Base-by-base conservation (phyloP, 495 filamentous ascomycete genomes). In the Penicillium silybi region DNA sequence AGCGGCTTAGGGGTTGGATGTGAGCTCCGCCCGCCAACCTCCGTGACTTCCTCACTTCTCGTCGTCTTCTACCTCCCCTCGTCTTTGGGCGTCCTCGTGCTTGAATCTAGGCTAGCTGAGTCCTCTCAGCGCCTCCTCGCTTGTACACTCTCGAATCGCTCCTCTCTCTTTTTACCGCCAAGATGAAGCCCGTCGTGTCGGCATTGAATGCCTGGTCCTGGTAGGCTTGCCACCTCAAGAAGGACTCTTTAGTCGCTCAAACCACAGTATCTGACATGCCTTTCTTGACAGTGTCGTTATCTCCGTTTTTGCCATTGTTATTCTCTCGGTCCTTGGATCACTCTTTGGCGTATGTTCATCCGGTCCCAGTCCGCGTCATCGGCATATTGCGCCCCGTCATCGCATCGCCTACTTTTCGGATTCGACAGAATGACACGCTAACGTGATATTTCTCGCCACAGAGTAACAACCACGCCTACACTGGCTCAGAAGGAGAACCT, bases 131-230 rank as follows among this genome's bases (percentile, higher is more conserved):
- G 20, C 19, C 41, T 23, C 19, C 19, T 23, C 6, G 9, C 13
- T 17, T 43, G 37, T 50, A 34, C 38, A 27, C 20, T 54, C 40
- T 50, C 16, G 23, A 40, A 22, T 16, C 42, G 7, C 11, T 39
- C 25, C 34, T 47, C 44, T 47, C 44, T 19, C 43, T 11, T 38
- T 26, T 29, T 27, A 43, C 32, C 57, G 54, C 69, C 79, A 86
- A 58, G 58, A 95, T 95, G 89, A 95, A 96, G 84, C 91, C 91
- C 48, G 74, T 96, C 63, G 87, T 96, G 43, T 86, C 88, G 57
- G 83, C 88, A 50, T 75, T 93, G 77, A 91, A 95, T 75, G 91
- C 91, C 65, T 96, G 90, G 90, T 89, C 85, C 73, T 95, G 91
- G 90, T 95, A 76, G 15, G 52, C 38, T 32, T 48, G 18, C 35